Percentiles rank a stretch among this genome's conserved stretches.
phyloP scores from a whole-genome alignment of 805 yeast genomes.

The Kodamaea jinghongensis region DNA sequence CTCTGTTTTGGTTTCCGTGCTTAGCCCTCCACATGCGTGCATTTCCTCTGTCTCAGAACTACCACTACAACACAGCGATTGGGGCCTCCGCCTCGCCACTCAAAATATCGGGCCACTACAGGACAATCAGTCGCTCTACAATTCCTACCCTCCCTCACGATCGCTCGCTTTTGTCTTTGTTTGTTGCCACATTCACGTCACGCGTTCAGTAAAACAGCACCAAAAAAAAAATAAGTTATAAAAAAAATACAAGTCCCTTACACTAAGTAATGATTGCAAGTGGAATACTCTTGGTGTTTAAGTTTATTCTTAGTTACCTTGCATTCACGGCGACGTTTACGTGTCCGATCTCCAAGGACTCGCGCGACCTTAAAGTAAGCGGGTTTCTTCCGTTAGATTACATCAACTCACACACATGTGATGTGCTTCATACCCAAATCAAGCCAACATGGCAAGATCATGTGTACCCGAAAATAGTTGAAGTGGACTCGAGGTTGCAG shows the following conservation, averaged over 20 bases:
- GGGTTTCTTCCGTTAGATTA: constrained; percentile 5
- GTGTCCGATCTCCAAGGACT: constrained; percentile 4
- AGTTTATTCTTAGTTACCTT: constrained; percentile 5
- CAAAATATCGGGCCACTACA: no score
- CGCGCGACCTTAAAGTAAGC: neutral
- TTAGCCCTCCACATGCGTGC: no score
- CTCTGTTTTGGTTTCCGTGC: no score
- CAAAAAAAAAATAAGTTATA: constrained; percentile 2
- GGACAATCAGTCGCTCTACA: no score
- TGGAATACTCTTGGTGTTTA: constrained; percentile 1
- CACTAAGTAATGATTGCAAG: neutral
- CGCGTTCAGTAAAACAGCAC: neutral
- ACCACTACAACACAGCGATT: no score
- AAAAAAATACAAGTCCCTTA: neutral
- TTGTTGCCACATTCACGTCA: no score
- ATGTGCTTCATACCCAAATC: constrained; percentile 5
- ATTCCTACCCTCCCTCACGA: neutral
- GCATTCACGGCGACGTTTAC: constrained; percentile 9
- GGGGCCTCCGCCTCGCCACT: no score
- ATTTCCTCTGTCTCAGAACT: no score
- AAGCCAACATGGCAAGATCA: constrained; percentile 8
- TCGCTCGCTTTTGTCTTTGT: neutral
- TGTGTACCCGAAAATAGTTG: neutral
- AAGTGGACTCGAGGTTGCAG: no score
- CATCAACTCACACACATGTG: constrained; percentile 10